A percentile compares a stretch with the other conserved stretches of the same genome.
phyloP scores from a whole-genome alignment of 305 asterid genomes.

The Ilex paraguariensis region DNA sequence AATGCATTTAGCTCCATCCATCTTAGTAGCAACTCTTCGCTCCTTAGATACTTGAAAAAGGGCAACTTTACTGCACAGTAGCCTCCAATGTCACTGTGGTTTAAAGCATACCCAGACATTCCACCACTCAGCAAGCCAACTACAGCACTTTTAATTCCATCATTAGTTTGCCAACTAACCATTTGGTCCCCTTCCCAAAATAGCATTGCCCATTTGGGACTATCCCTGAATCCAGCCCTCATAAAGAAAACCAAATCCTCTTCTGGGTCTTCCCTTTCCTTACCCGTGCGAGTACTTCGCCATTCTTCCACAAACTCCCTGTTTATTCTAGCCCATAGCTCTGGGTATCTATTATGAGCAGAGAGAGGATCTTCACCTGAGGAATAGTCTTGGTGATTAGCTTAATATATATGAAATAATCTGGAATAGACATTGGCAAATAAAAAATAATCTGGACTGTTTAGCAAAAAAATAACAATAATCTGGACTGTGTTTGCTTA shows the following conservation, averaged over 20 bases:
- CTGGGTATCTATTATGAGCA: slow-evolving; percentile 88
- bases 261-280: slow-evolving; percentile 31
- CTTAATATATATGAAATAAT: not conserved
- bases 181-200: slow-evolving; percentile 99
- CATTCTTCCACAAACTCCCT: slow-evolving; percentile 80
- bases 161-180: slow-evolving; percentile 96
- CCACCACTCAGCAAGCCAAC: slow-evolving; percentile 86
- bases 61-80: slow-evolving; percentile 76
- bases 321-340: slow-evolving; percentile 81
- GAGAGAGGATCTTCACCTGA: slow-evolving; percentile 89
- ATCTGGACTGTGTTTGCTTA: not conserved
- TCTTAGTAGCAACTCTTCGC: slow-evolving; percentile 79
- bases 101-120: slow-evolving; percentile 78
- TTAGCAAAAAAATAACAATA: too few relatives aligned
- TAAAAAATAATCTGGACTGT: too few relatives aligned
- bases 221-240: slow-evolving; percentile 83
- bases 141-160: slow-evolving; percentile 90
- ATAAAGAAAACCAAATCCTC: slow-evolving; percentile 79
- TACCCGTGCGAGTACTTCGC: slow-evolving; percentile 32
- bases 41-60: slow-evolving; percentile 62
- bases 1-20: slow-evolving; percentile 96
- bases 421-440: too few relatives aligned
- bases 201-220: slow-evolving; percentile 79
- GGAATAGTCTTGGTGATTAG: slow-evolving; percentile 6
- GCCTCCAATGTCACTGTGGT: slow-evolving; percentile 95